Conservation (phyloP, 495 filamentous ascomycete genomes). For the Aspergillus olivimuriae region DNA sequence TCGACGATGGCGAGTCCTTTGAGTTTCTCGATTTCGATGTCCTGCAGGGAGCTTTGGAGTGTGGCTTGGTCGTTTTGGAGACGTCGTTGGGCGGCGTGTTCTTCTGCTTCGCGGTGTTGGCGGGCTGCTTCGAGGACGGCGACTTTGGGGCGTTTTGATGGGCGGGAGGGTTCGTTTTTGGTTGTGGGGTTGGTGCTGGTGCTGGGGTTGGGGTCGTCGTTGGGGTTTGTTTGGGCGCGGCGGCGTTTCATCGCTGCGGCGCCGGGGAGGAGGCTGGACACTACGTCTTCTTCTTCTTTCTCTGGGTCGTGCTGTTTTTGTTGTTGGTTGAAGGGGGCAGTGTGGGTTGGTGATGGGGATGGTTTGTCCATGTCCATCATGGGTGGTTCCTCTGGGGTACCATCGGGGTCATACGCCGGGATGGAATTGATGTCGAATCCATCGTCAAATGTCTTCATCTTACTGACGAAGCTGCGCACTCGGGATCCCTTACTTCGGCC, state of each 20-base stretch:
- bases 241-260: constrained; percentile 68
- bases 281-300: constrained; percentile 46
- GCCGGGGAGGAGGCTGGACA: constrained; percentile 63
- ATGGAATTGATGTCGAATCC: constrained; percentile 44
- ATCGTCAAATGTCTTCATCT: constrained; percentile 72
- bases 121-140: constrained; percentile 66
- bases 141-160: constrained; percentile 49
- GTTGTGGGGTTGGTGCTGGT: not conserved
- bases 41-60: constrained; percentile 45
- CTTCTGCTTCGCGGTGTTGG: constrained; percentile 61
- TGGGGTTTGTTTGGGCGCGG: constrained; percentile 17
- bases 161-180: constrained; percentile 17
- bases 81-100: constrained; percentile 39
- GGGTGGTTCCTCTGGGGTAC: constrained; percentile 13
- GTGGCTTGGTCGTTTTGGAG: constrained; percentile 49
- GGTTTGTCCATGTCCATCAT: constrained; percentile 26
- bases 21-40: constrained; percentile 63
- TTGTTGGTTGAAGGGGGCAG: too few species aligned
- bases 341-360: constrained; percentile 11
- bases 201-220: not conserved
- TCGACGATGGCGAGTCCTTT: constrained; percentile 73
- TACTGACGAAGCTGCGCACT: constrained; percentile 40
- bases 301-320: too few species aligned
- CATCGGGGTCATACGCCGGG: constrained; percentile 26
- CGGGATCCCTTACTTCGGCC: constrained; percentile 21